phyloP scores from a whole-genome alignment of 768 basidiomycete species.

The Suillus occidentalis region DNA sequence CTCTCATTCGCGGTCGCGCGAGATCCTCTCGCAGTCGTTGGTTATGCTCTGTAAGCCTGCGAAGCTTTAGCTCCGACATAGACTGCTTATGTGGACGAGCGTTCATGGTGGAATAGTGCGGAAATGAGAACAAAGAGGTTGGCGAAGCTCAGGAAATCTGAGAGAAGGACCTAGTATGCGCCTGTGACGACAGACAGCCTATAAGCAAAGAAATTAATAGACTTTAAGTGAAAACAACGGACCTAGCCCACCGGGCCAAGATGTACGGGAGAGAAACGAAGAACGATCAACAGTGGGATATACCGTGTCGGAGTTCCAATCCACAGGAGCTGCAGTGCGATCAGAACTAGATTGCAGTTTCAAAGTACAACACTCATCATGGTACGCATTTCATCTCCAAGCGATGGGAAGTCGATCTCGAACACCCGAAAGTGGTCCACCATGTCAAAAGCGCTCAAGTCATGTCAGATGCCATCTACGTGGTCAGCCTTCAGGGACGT shows the following conservation, averaged over 20 bases:
- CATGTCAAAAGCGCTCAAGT: constrained; percentile 4
- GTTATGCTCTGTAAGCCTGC: constrained; percentile 91
- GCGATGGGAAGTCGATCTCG: neutral
- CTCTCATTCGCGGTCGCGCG: constrained; percentile 81
- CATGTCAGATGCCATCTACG: constrained; percentile 7
- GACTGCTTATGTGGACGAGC: constrained; percentile 86
- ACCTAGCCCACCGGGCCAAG: constrained; percentile 11
- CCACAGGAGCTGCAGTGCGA: neutral
- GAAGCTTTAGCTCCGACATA: constrained; percentile 97
- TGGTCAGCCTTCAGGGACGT: neutral
- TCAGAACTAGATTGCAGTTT: neutral
- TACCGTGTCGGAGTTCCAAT: constrained; percentile 7
- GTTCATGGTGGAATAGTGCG: constrained; percentile 49
- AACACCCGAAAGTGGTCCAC: constrained; percentile 8
- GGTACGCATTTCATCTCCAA: constrained; percentile 6
- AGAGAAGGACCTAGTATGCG: constrained; percentile 1
- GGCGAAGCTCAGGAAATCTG: neutral
- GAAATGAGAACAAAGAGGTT: constrained; percentile 5
- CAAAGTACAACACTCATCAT: constrained; percentile 10
- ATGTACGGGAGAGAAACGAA: constrained; percentile 9
- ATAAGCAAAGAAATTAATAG: constrained; percentile 16
- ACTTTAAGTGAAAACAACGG: constrained; percentile 15
- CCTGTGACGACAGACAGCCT: neutral
- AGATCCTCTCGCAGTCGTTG: constrained; percentile 88
- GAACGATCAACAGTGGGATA: constrained; percentile 7